Conservation (phyloP, 495 filamentous ascomycete species). For the Parathielavia hyrcaniae region DNA sequence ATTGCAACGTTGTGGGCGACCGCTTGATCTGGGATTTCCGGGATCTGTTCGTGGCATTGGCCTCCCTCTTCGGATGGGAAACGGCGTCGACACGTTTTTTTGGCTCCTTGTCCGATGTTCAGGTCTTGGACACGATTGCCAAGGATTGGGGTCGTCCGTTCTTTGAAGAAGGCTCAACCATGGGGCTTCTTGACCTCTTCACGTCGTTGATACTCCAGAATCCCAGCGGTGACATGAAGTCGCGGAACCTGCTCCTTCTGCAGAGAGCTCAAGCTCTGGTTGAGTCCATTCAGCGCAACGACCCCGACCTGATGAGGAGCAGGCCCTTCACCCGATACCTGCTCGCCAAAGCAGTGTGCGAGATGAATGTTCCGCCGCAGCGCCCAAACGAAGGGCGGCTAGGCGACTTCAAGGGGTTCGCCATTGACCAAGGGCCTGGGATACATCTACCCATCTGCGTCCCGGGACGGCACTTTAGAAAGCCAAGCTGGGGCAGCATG, state of each 20-base stretch:
- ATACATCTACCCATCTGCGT: constrained; percentile 23
- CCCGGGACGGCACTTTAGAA: constrained; percentile 10
- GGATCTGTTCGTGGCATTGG: constrained; percentile 17
- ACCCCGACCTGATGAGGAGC: constrained; percentile 19
- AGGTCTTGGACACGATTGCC: constrained; percentile 9
- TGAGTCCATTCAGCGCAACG: constrained; percentile 5
- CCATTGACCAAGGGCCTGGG: constrained; percentile 2
- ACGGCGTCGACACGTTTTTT: constrained; percentile 6
- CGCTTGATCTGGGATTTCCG: constrained; percentile 23
- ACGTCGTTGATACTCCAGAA: constrained; percentile 18
- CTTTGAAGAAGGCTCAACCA: constrained; percentile 16
- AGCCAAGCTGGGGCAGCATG: constrained; percentile 18
- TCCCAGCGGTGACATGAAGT: background rate
- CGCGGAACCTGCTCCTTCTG: constrained; percentile 8
- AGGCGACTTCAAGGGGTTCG: constrained; percentile 9
- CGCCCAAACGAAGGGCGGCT: constrained; percentile 11
- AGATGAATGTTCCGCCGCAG: constrained; percentile 4
- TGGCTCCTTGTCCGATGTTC: background rate
- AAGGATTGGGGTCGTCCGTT: constrained; percentile 16
- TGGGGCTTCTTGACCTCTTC: constrained; percentile 25
- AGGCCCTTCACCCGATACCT: constrained; percentile 25
- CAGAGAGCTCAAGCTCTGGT: constrained; percentile 10
- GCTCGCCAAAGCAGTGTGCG: constrained; percentile 17
- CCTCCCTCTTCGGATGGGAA: constrained; percentile 17
- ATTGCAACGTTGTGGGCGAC: constrained; percentile 13